phyloP scores from a whole-genome alignment of 495 filamentous ascomycete genomes.

The Neurospora sp. region DNA sequence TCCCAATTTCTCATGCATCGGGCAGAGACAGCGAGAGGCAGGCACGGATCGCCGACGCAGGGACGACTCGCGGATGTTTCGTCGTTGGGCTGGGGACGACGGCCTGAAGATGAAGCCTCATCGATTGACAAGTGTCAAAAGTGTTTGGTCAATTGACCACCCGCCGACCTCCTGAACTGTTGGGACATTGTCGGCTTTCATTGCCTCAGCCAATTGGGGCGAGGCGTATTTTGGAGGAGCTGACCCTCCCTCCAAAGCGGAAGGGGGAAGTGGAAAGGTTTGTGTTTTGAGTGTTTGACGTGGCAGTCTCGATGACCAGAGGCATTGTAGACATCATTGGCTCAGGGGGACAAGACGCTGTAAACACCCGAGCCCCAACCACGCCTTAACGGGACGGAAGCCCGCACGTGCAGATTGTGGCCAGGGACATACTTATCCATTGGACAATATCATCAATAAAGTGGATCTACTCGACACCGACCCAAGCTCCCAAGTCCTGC shows the following conservation, averaged over 20 bases:
- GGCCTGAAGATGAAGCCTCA: not conserved
- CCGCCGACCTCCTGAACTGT: not conserved
- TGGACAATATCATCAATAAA: not conserved
- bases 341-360: not conserved
- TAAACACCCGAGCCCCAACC: not conserved
- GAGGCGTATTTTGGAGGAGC: not conserved
- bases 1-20: not conserved
- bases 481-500: not conserved
- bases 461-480: not conserved
- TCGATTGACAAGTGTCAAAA: not conserved
- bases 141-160: not conserved
- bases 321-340: not conserved
- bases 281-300: not conserved
- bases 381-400: not conserved
- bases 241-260: not conserved
- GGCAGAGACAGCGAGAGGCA: not conserved
- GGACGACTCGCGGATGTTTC: not conserved
- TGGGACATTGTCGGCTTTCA: not conserved
- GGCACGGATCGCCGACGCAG: not conserved
- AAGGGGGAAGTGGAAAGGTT: not conserved
- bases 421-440: not conserved
- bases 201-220: not conserved
- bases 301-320: not conserved
- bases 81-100: not conserved
- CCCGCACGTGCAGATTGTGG: not conserved